Base-by-base conservation (phyloP, 2,329 filamentous ascomycete genomes). In the Talaromyces islandicus region DNA sequence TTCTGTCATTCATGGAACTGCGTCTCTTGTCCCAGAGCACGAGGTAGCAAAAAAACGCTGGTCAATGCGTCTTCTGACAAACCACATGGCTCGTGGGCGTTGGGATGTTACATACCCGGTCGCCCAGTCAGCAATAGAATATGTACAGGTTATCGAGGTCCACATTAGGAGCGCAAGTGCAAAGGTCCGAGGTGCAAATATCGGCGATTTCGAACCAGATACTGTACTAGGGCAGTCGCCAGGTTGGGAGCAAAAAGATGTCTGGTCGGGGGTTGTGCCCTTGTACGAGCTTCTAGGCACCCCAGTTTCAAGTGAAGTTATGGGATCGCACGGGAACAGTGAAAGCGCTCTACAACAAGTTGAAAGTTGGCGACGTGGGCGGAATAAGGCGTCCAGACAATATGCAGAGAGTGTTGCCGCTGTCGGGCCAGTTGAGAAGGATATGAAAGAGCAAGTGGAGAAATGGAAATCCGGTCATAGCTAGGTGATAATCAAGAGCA, bases 31-130 rank as follows among this genome's bases (percentile, higher is more conserved):
- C 6, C 53, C 58, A 2, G 25, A 10, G 12, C 32, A 24, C 7
- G 48, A 59, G 10, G 9, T 30, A 12, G 46, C 50, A 17, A 59
- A 62, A n/a, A 59, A 53, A 17, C 35, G 25, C 9, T 62, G 57
- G 52, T 53, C 60, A 38, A 62, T 62, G 60, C 57, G 57, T 17
- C 57, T 62, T 43, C 41, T 62, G 17, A 62, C 60, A 32, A 62
- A 62, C 52, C 60, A 62, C 48, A 62, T 62, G 60, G 30, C 46
- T 21, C 60, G 30, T 12, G 57, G 25, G n/a, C 53, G 60, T 30
- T 62, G 60, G 57, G 48, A 55, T 25, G 46, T 14, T n/a, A 62
- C 60, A 14, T 56, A 62, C 25, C 57, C 53, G 10, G 60, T 62
- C 12, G 35, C 57, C 2, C 53, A 52, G 17, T 56, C 53, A 14